Evolutionary conservation across 116 monocot species (phyloP).

Genomic region (Dioscorea cayenensis): DNA sequence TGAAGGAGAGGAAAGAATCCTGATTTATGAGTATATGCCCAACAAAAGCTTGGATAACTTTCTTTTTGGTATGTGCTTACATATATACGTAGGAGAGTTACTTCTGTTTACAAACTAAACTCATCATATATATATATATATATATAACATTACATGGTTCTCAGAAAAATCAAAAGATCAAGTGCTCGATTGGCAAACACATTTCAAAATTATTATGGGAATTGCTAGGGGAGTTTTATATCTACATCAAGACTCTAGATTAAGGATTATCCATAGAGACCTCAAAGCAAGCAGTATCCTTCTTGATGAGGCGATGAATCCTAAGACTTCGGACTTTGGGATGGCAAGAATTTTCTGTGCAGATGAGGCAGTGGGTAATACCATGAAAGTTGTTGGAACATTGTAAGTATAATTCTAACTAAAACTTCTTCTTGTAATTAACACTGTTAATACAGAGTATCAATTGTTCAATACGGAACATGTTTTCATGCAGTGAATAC

Average conservation of each 20-base stretch:
- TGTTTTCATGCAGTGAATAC: constrained; percentile 9
- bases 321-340: constrained; percentile 6
- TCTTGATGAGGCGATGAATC: constrained; percentile 6
- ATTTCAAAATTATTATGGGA: not conserved
- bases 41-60: not conserved
- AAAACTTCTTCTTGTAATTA: too few relatives aligned
- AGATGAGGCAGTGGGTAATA: constrained; percentile 1
- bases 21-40: constrained; percentile 1
- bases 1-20: not conserved
- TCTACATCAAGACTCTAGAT: constrained; percentile 14
- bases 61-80: not conserved
- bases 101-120: too few relatives aligned
- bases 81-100: too few relatives aligned
- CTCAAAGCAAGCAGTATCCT: constrained; percentile 11
- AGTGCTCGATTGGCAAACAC: constrained; percentile 2
- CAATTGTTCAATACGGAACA: not conserved
- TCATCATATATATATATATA: too few relatives aligned
- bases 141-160: too few relatives aligned
- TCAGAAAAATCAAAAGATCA: constrained; percentile 2
- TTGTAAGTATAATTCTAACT: constrained; percentile 3
- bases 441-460: not conserved
- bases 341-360: constrained; percentile 8
- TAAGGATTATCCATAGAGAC: constrained; percentile 11
- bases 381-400: constrained; percentile 11
- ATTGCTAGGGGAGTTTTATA: constrained; percentile 12